phyloP scores from a whole-genome alignment of 345 rosid genomes.

The Ricinus communis region DNA sequence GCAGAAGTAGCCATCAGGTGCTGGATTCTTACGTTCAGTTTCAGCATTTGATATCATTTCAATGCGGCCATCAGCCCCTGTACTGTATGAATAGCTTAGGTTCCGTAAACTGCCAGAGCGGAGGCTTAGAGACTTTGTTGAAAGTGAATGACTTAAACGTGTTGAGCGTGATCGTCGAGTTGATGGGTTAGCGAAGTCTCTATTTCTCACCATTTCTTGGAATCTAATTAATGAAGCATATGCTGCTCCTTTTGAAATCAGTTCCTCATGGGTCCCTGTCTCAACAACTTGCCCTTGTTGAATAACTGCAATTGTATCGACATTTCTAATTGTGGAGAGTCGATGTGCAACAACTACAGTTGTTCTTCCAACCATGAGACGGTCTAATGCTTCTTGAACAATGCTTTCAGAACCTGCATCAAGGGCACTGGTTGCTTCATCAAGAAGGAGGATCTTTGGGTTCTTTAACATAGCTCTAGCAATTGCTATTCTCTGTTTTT shows the following conservation, averaged over 20 bases:
- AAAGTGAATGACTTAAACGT: conserved; percentile 82
- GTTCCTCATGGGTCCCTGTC: conserved; percentile 91
- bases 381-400: conserved; percentile 97
- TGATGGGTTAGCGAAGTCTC: conserved; percentile 87
- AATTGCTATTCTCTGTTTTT: conserved; percentile 96
- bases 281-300: conserved; percentile 98
- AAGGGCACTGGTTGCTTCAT: conserved; percentile 99
- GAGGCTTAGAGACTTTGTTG: conserved; percentile 90
- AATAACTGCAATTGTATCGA: conserved; percentile 89
- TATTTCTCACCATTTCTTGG: conserved; percentile 89
- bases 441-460: conserved; percentile 91
- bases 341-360: conserved; percentile 98
- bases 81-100: conserved; percentile 94
- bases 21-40: conserved; percentile 80
- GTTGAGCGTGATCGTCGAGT: conserved; percentile 83
- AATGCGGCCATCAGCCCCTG: conserved; percentile 94
- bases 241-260: conserved; percentile 78
- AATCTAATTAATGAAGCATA: conserved; percentile 87
- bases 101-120: conserved; percentile 96
- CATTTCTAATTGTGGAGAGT: conserved; percentile 91
- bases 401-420: conserved; percentile 98
- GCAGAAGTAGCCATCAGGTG: conserved; percentile 87
- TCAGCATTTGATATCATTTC: conserved; percentile 99
- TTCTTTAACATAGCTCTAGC: conserved; percentile 98
- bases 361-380: conserved; percentile 97